Evolutionary conservation across 2,329 filamentous ascomycete genomes (phyloP).

Genomic region (Akanthomyces muscarius): DNA sequence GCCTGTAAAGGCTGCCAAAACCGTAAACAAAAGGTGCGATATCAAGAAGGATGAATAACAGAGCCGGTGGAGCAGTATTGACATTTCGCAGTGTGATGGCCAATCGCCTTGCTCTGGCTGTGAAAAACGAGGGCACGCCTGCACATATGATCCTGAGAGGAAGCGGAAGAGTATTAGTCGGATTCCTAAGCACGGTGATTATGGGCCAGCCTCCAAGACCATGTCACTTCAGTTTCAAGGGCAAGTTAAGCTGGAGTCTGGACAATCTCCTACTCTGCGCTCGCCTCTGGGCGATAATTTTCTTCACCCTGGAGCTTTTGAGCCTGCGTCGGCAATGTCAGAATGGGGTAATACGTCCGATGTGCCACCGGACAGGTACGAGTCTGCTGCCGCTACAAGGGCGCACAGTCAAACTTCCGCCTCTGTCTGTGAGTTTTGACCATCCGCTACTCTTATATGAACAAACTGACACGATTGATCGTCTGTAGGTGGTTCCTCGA

Average conservation of each 20-base stretch:
- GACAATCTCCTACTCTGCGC: not conserved
- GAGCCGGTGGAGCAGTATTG: not conserved
- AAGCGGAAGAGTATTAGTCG: slow-evolving; percentile 9
- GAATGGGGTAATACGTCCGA: not conserved
- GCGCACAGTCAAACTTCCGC: not conserved
- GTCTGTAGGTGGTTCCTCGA: slow-evolving; percentile 62
- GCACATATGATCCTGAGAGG: slow-evolving; percentile 36
- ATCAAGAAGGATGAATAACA: not conserved
- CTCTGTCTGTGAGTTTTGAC: not conserved
- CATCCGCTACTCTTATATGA: not conserved
- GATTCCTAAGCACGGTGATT: not conserved
- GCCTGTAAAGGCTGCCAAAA: slow-evolving; percentile 63
- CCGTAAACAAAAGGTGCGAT: slow-evolving; percentile 62
- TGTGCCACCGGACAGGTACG: not conserved
- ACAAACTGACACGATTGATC: slow-evolving; percentile 22
- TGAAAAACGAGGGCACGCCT: slow-evolving; percentile 46
- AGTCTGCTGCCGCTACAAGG: not conserved
- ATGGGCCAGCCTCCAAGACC: not conserved
- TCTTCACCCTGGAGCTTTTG: not conserved
- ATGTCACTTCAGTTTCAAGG: not conserved
- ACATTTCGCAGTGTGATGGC: slow-evolving; percentile 52
- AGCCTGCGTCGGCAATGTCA: not conserved
- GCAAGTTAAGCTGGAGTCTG: not conserved
- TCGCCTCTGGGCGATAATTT: not conserved
- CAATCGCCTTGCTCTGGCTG: slow-evolving; percentile 55